Conservation (phyloP, 768 basidiomycete genomes). For the Tylopilus subfusipes region DNA sequence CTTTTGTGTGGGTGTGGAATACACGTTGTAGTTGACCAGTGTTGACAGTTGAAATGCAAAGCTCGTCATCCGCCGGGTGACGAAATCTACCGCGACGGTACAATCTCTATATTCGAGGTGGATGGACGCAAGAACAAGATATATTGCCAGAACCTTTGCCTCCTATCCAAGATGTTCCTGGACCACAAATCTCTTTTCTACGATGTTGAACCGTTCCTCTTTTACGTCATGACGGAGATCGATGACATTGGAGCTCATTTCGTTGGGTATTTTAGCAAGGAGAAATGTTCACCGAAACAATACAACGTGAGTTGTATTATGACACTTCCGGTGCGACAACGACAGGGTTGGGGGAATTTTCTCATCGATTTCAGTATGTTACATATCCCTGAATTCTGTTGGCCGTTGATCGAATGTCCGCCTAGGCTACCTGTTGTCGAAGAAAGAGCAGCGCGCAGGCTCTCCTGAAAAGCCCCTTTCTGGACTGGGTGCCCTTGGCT, state of each 20-base stretch:
- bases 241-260: constrained; percentile 91
- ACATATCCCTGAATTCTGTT: constrained; percentile 5
- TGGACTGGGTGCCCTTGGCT: constrained; percentile 87
- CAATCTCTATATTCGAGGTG: constrained; percentile 92
- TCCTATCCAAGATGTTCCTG: constrained; percentile 98
- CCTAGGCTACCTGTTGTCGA: constrained; percentile 90
- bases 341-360: constrained; percentile 95
- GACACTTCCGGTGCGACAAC: constrained; percentile 92
- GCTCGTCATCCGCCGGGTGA: constrained; percentile 94
- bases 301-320: constrained; percentile 99
- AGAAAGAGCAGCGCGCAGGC: constrained; percentile 86
- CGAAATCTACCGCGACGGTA: constrained; percentile 92
- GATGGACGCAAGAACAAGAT: constrained; percentile 99
- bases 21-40: constrained; percentile 9
- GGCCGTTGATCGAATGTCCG: neutral
- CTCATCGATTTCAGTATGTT: constrained; percentile 92
- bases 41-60: constrained; percentile 85
- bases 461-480: constrained; percentile 97
- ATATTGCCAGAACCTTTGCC: constrained; percentile 97
- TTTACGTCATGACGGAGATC: constrained; percentile 94
- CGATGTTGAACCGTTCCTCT: constrained; percentile 98
- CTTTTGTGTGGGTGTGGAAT: constrained; percentile 12
- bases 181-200: constrained; percentile 99
- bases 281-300: constrained; percentile 93
- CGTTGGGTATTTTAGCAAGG: constrained; percentile 98